These are phyloP conservation scores for Kuraishia borneana DNA, from an alignment of 805 yeast species.

Conservation along the genomic window DNA sequence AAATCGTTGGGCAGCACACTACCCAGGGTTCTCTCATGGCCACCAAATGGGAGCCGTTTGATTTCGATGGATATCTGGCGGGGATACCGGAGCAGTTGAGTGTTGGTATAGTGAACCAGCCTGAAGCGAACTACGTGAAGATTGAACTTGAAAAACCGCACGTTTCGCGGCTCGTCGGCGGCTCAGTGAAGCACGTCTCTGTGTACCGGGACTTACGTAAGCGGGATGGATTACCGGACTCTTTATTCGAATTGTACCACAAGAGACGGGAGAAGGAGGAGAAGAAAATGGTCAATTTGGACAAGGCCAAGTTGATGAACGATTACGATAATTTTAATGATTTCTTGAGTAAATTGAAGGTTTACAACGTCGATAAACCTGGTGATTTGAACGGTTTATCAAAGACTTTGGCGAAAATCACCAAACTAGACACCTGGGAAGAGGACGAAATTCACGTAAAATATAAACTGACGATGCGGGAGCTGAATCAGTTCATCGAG, in stretches of 20 bases:
- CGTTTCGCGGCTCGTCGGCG: not conserved
- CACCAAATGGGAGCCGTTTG: slow-evolving; percentile 14
- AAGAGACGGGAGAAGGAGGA: slow-evolving; percentile 55
- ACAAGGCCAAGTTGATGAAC: slow-evolving; percentile 35
- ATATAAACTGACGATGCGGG: slow-evolving; percentile 37
- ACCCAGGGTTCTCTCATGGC: not conserved
- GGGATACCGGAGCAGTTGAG: slow-evolving; percentile 12
- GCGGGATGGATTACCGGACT: slow-evolving; percentile 37
- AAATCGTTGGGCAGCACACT: not conserved
- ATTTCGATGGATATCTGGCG: slow-evolving; percentile 21
- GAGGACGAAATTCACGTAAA: slow-evolving; percentile 39
- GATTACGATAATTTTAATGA: slow-evolving; percentile 48
- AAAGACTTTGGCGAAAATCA: slow-evolving; percentile 30
- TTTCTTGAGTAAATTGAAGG: slow-evolving; percentile 25
- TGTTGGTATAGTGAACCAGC: slow-evolving; percentile 8
- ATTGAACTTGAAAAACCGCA: not conserved
- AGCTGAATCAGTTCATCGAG: slow-evolving; percentile 24
- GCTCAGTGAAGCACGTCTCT: not conserved
- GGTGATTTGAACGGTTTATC: slow-evolving; percentile 27
- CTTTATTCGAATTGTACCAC: slow-evolving; percentile 34
- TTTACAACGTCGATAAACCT: slow-evolving; percentile 7
- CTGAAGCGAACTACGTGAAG: not conserved
- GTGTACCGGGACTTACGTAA: not conserved
- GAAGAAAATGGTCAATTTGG: slow-evolving; percentile 42
- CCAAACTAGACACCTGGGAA: slow-evolving; percentile 40